These are phyloP conservation scores for Fusarium denticulatum DNA, from an alignment of 2,329 filamentous ascomycete genomes.

Conservation along the genomic window DNA sequence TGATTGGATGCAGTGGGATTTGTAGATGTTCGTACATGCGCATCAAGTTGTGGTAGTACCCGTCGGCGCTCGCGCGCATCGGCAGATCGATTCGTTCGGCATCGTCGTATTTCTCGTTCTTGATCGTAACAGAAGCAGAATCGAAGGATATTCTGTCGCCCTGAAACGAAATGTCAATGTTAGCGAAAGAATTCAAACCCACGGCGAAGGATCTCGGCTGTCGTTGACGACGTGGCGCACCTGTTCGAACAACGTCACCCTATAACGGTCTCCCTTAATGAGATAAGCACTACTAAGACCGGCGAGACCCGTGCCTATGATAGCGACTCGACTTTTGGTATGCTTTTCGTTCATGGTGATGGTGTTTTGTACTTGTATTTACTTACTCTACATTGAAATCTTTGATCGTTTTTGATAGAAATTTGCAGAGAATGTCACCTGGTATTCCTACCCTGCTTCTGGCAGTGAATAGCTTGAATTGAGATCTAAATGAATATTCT, in stretches of 20 bases:
- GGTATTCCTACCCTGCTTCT: background rate
- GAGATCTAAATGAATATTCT: background rate
- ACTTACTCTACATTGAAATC: background rate
- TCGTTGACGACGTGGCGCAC: slow-evolving; percentile 31
- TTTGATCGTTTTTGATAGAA: background rate
- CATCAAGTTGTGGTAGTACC: slow-evolving; percentile 65
- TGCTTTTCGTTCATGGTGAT: background rate
- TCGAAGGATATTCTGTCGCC: slow-evolving; percentile 50
- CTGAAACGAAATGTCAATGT: slow-evolving; percentile 32
- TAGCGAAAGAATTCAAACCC: background rate
- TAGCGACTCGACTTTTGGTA: slow-evolving; percentile 36
- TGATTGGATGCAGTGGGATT: slow-evolving; percentile 59
- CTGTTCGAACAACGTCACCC: slow-evolving; percentile 48
- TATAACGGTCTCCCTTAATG: slow-evolving; percentile 43
- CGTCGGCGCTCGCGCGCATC: slow-evolving; percentile 50
- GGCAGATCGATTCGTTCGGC: slow-evolving; percentile 53
- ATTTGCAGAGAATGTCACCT: background rate
- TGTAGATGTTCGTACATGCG: slow-evolving; percentile 66
- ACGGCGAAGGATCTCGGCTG: background rate
- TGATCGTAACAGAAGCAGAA: slow-evolving; percentile 51
- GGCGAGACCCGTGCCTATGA: slow-evolving; percentile 52
- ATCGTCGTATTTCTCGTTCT: slow-evolving; percentile 43
- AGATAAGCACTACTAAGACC: slow-evolving; percentile 51
- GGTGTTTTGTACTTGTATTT: background rate
- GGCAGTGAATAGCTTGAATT: background rate